Evolutionary conservation across 2,329 filamentous ascomycete genomes (phyloP), one percentile per base, ranked within the genome.

Genomic region (Fusarium abutilonis): DNA sequence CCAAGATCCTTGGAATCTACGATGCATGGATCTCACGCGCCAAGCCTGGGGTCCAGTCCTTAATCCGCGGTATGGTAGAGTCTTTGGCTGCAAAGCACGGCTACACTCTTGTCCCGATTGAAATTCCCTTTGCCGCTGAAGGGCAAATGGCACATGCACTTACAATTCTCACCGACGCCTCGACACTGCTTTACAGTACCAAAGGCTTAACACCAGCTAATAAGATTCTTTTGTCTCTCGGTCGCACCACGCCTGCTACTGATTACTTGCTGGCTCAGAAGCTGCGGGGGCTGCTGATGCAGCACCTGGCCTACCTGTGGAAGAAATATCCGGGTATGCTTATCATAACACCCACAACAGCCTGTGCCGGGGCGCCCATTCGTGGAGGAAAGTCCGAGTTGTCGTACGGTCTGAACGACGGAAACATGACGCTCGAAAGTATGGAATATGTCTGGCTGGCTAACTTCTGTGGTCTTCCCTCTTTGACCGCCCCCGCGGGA

Each of bases 91-190:
- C 74, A 3, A 74, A 82, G 14, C 75, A 81, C 14, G 83, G 81
- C 39, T 89, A 89, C 72, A 73, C 73, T 14, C 70, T 81, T 2
- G 75, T 89, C 3, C 78, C 84, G 32, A 83, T 89, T 57, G 77
- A 78, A 4, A 82, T 89, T 44, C 87, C 87, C 0, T 80, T 86
- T 23, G 66, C 86, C 1, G 70, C 80, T 10, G 83, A 91, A 67
- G 89, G 88, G 19, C 89, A 92, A 73, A 81, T 86, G 17, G 89
- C 90, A 0, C 90, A 93, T 73, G 87, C 88, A 19, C 75, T 93
- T 60, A 91, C 90, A 1, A 90, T 93, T 60, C 83, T 93, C 49
- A 82, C 83, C 8, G 90, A 93, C 38, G 81, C 75, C 1, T 75
- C 80, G 2, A 78, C 80, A 1, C 64, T 83, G 14, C 66, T 84